Base-by-base conservation (phyloP, 139 green algal genomes). In the Spirogloea muscicola region DNA sequence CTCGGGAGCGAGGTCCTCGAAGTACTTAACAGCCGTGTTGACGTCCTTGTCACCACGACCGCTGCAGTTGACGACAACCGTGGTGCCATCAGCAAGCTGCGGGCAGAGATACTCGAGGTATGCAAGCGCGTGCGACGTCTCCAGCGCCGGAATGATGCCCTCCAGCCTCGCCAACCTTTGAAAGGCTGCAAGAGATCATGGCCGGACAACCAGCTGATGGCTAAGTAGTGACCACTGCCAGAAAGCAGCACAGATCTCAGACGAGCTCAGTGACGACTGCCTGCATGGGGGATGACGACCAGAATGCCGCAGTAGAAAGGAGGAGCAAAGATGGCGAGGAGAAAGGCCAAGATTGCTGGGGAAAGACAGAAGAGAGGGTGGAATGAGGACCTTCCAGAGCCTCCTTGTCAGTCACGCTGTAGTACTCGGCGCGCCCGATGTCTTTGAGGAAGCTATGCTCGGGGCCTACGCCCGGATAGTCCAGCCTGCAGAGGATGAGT, bases 121-220 rank as follows among this genome's bases (percentile, higher is more conserved):
- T 7, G 94, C 93, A 44, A 98, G 83, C 0, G 92, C 94, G 79
- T 98, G 94, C 27, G 82, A 89, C 10, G 93, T 97, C 83, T 98
- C 94, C 71, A 98, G 84, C 0, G 94, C 94, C n/a, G 94, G 94
- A 68, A 98, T 97, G 81, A 98, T 97, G 64, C 94, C 94, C 85
- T 98, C 94, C 55, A 94, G 72, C 58, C 79, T 82, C 7, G 85
- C 87, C 46, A 96, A 44, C 36, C 68, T 72, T 82, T 93, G 74
- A 60, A 84, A 84, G 10, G 70, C 77, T 68, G 41, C 7, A 73
- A 13, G n/a, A n/a, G n/a, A n/a, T n/a, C n/a, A n/a, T n/a, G n/a
- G n/a, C n/a, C n/a, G n/a, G n/a, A n/a, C n/a, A n/a, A n/a, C n/a
- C n/a, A n/a, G n/a, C n/a, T n/a, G n/a, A n/a, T n/a, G n/a, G n/a